phyloP scores from a whole-genome alignment of 1,284 basidiomycete species.

The Puccinia hordei region DNA sequence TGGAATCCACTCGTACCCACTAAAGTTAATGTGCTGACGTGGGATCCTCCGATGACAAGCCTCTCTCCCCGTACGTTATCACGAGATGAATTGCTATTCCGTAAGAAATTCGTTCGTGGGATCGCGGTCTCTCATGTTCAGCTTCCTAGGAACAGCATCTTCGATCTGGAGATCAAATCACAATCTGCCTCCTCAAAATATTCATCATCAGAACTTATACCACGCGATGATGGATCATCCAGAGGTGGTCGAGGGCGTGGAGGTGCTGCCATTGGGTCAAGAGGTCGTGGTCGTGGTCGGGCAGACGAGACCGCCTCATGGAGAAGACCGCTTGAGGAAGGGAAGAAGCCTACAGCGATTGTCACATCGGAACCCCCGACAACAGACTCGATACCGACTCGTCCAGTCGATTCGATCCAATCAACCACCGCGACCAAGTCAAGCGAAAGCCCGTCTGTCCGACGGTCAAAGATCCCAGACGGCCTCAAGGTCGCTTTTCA shows the following conservation, averaged over 20 bases:
- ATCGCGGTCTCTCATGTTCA: slow-evolving; percentile 42
- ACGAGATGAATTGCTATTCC: slow-evolving; percentile 48
- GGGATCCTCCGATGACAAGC: slow-evolving; percentile 46
- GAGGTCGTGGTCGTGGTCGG: slow-evolving; percentile 29
- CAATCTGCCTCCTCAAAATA: background rate
- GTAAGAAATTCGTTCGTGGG: slow-evolving; percentile 44
- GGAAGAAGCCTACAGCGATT: background rate
- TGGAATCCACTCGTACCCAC: slow-evolving; percentile 43
- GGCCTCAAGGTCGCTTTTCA: slow-evolving; percentile 47
- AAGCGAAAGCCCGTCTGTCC: background rate
- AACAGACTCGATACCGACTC: background rate
- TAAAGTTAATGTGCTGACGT: slow-evolving; percentile 41
- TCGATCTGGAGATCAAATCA: background rate
- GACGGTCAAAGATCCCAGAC: slow-evolving; percentile 32
- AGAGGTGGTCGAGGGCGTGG: slow-evolving; percentile 40
- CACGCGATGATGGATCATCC: slow-evolving; percentile 14
- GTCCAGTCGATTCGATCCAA: background rate
- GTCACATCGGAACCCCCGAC: background rate
- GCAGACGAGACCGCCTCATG: slow-evolving; percentile 42
- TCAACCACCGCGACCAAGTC: slow-evolving; percentile 9
- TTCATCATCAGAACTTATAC: background rate
- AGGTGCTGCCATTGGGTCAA: background rate
- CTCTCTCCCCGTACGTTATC: slow-evolving; percentile 42
- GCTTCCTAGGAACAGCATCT: slow-evolving; percentile 31
- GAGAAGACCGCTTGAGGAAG: slow-evolving; percentile 40